Percentiles rank a stretch among this genome's conserved stretches.
phyloP scores from a whole-genome alignment of 208 protist genomes.

The Tritrichomonas musculus region DNA sequence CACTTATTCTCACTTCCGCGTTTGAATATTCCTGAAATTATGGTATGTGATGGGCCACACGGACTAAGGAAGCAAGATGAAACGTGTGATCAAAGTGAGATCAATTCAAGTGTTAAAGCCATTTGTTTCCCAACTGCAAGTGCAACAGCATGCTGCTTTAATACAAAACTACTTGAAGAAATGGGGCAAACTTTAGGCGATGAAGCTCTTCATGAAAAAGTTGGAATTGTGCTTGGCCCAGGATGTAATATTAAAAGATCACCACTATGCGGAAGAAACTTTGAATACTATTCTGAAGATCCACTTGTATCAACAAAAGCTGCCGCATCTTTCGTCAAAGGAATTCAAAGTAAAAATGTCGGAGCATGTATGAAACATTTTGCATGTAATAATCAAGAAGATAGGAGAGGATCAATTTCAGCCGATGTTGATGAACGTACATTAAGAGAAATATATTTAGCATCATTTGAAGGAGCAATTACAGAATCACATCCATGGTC shows the following conservation, averaged over 20 bases:
- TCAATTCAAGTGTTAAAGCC: no score
- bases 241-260: constrained; percentile 39
- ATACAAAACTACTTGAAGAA: not conserved
- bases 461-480: constrained; percentile 45
- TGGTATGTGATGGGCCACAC: no score
- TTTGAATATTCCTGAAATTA: no score
- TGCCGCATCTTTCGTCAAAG: constrained; percentile 40
- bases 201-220: not conserved
- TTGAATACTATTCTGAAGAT: constrained; percentile 56
- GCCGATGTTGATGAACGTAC: constrained; percentile 50
- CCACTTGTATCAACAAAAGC: constrained; percentile 42
- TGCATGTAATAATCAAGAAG: no score
- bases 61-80: no score
- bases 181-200: constrained; percentile 26
- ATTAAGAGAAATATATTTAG: constrained; percentile 53
- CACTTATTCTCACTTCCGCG: no score
- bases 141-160: not conserved
- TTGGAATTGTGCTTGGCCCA: constrained; percentile 38
- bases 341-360: constrained; percentile 49
- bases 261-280: constrained; percentile 52
- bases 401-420: constrained; percentile 43
- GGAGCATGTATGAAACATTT: no score
- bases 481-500: not conserved
- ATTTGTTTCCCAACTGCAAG: constrained; percentile 33
- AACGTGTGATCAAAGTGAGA: no score